Conservation (phyloP, 345 rosid genomes). For the Populus ilicifolia region DNA sequence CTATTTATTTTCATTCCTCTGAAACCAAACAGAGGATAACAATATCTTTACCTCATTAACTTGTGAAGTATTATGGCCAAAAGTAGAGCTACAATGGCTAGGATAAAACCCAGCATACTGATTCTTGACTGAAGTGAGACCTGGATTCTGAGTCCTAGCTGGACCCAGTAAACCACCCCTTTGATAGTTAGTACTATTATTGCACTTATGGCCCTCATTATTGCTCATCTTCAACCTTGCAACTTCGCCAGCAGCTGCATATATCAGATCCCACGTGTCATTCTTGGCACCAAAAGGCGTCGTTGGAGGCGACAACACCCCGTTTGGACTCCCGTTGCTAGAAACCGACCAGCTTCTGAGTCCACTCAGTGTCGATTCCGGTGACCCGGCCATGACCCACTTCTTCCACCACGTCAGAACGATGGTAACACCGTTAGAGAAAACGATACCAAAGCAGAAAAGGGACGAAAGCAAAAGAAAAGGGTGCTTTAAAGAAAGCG, state of each 20-base stretch:
- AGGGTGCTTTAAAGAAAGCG: background rate
- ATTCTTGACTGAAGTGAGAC: conserved; percentile 6
- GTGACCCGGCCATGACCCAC: conserved; percentile 19
- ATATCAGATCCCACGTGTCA: conserved; percentile 24
- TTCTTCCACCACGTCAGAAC: background rate
- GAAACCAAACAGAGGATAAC: background rate
- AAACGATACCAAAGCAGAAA: background rate
- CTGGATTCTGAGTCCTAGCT: conserved; percentile 6
- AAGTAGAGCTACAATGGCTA: background rate
- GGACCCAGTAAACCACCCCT: background rate
- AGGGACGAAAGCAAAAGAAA: background rate
- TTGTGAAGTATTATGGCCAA: background rate
- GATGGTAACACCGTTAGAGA: background rate
- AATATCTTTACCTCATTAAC: conserved; percentile 23
- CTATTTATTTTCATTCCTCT: background rate
- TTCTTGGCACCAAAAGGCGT: conserved; percentile 17
- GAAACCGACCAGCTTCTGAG: conserved; percentile 23
- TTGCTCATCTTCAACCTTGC: conserved; percentile 20
- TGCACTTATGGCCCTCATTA: background rate
- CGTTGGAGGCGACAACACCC: conserved; percentile 25
- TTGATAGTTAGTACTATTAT: background rate
- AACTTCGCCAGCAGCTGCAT: conserved; percentile 24
- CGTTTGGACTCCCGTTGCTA: conserved; percentile 27
- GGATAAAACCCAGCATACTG: conserved; percentile 21
- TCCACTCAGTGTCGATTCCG: conserved; percentile 27